phyloP scores from a whole-genome alignment of 768 basidiomycete species.

The Vishniacozyma victoriae region DNA sequence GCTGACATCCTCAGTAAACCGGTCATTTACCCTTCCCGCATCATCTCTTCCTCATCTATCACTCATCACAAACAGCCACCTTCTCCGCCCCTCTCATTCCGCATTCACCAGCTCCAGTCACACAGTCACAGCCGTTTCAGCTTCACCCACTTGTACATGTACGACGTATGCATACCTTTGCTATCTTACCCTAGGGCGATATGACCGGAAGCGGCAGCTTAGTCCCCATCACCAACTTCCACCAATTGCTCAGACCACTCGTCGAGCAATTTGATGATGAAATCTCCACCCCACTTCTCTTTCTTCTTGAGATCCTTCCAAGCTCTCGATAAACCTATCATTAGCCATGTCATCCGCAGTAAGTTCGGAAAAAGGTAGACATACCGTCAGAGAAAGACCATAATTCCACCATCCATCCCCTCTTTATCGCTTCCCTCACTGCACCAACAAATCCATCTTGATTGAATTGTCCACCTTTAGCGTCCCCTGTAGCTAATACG shows the following conservation, averaged over 20 bases:
- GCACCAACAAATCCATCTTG: constrained; percentile 88
- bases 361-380: background rate
- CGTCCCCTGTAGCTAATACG: constrained; percentile 89
- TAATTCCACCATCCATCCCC: constrained; percentile 91
- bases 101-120: too few species aligned
- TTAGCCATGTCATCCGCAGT: background rate
- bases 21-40: too few species aligned
- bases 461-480: constrained; percentile 84
- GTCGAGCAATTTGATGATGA: constrained; percentile 34
- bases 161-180: too few species aligned
- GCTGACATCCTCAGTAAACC: too few species aligned
- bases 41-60: too few species aligned
- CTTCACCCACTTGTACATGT: too few species aligned
- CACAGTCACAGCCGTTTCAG: too few species aligned
- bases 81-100: too few species aligned
- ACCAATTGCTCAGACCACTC: constrained; percentile 41
- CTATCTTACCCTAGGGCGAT: too few species aligned
- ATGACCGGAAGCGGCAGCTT: too few species aligned
- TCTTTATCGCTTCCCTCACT: constrained; percentile 73
- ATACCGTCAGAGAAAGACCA: constrained; percentile 77
- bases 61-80: too few species aligned
- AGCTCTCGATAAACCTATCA: constrained; percentile 28
- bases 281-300: constrained; percentile 32
- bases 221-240: too few species aligned
- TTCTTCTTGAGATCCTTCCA: constrained; percentile 36